Evolutionary conservation across 345 rosid species (phyloP).

Genomic region (Odontarrhena argentea): DNA sequence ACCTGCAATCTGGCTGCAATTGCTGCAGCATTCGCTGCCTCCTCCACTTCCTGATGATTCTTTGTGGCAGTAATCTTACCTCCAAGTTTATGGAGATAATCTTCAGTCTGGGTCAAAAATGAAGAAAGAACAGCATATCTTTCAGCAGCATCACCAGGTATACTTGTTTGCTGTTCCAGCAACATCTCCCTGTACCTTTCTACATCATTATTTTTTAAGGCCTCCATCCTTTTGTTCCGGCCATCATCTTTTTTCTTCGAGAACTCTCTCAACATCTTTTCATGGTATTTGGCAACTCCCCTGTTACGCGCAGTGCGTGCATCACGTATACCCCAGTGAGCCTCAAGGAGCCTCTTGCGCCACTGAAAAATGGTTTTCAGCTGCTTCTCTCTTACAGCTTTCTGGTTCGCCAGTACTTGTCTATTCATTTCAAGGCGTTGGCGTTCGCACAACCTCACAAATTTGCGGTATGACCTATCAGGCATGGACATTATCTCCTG

Average conservation of each 20-base stretch:
- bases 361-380: constrained; percentile 94
- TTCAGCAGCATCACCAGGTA: constrained; percentile 92
- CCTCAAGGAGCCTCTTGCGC: constrained; percentile 99
- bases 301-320: constrained; percentile 97
- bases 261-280: constrained; percentile 91
- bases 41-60: constrained; percentile 97
- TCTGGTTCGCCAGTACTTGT: constrained; percentile 86
- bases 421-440: constrained; percentile 90
- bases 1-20: constrained; percentile 92
- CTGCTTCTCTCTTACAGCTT: constrained; percentile 88
- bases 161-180: constrained; percentile 93
- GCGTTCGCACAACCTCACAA: constrained; percentile 95
- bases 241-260: constrained; percentile 96
- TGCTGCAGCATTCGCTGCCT: constrained; percentile 96
- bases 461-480: constrained; percentile 95
- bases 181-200: constrained; percentile 99
- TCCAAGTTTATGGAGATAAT: constrained; percentile 90
- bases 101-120: constrained; percentile 97
- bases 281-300: constrained; percentile 99
- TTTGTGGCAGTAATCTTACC: constrained; percentile 92
- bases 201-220: constrained; percentile 97
- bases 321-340: constrained; percentile 98
- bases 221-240: constrained; percentile 97
- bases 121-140: constrained; percentile 94
- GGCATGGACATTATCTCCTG: constrained; percentile 99